Base-by-base conservation (phyloP, 495 filamentous ascomycete species). In the Pyrenula aspistea region DNA sequence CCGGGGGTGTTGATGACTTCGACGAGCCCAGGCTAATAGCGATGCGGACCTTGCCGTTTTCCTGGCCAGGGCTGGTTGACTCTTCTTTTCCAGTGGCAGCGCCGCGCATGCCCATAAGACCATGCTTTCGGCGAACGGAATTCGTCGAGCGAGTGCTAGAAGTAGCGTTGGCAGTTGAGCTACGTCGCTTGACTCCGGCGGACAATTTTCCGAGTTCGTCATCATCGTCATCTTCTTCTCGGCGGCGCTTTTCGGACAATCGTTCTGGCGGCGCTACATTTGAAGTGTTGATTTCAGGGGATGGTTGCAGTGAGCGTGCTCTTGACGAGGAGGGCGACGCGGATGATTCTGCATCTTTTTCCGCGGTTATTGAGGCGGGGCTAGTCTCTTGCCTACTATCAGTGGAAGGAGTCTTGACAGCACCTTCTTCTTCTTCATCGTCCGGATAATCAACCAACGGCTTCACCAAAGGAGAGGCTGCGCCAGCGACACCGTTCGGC, bases 361-460 rank as follows among this genome's bases (percentile, higher is more conserved):
- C n/a, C 20, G 12, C 2, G 59, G 21, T 55, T 51, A 56, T 54
- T 54, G 54, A 55, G 53, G 31, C 47, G 55, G 23, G 59, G 57
- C 47, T 53, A 24, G 53, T 24, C 55, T 11, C 65, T 50, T 51
- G 31, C 53, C 22, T 10, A 24, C 50, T 52, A 52, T 20, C n/a
- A 4, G 19, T 52, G 8, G 22, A 20, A 8, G n/a, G 19, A 10
- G 72, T 79, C 54, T 78, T 77, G 67, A 80, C 79, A 11, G 73
- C 65, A 50, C 83, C 77, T n/a, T 80, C 78, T 49, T 84, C 80
- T 1, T 90, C 89, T 55, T 96, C 91, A 59, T 95, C 90, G 52
- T 92, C 91, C 0, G 82, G 82, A 63, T 98, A 98, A 64, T 95
- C 88, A 42, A 98, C 93, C 42, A 97, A 71, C 0, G 88, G 86